Percentiles rank a stretch among this genome's conserved stretches.
phyloP scores from a whole-genome alignment of 345 rosid genomes.

The Limnanthes douglasii region DNA sequence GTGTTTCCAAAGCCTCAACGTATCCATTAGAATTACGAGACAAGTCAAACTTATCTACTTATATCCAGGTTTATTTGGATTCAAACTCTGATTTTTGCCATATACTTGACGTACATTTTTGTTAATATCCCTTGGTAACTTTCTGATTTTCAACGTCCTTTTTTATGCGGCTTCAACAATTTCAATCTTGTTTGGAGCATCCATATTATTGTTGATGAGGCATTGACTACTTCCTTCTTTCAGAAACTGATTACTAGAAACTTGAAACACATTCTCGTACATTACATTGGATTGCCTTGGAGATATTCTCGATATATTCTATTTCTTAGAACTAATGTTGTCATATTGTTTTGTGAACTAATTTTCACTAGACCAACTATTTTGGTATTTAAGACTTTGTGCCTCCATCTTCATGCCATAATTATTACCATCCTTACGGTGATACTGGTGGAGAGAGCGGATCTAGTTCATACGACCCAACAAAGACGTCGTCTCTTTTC shows the following conservation, averaged over 20 bases:
- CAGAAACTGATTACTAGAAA: slow-evolving; percentile 2
- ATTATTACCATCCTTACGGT: slow-evolving; percentile 7
- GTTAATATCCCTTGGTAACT: slow-evolving; percentile 22
- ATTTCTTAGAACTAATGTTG: slow-evolving; percentile 4
- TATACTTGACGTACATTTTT: slow-evolving; percentile 7
- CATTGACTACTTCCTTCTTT: slow-evolving; percentile 4
- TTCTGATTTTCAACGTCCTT: slow-evolving; percentile 19
- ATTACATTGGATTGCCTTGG: slow-evolving; percentile 5
- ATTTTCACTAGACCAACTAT: slow-evolving; percentile 1
- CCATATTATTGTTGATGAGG: slow-evolving; percentile 2
- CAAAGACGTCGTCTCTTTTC: slow-evolving; percentile 60
- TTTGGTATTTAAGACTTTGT: slow-evolving; percentile 6
- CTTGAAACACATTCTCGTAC: slow-evolving; percentile 1
- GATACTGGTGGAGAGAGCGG: slow-evolving; percentile 40
- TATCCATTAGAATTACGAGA: slow-evolving; percentile 7
- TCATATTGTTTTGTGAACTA: slow-evolving; percentile 5
- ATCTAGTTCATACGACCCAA: slow-evolving; percentile 67
- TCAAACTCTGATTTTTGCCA: slow-evolving; percentile 8
- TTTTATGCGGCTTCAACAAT: slow-evolving; percentile 6
- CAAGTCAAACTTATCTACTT: no score
- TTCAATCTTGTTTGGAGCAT: slow-evolving; percentile 6
- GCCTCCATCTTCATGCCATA: slow-evolving; percentile 7
- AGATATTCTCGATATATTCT: slow-evolving; percentile 10
- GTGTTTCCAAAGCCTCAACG: not conserved
- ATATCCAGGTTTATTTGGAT: slow-evolving; percentile 10